Base-by-base conservation (phyloP, 148 eudicot genomes). In the Polygonum aviculare region DNA sequence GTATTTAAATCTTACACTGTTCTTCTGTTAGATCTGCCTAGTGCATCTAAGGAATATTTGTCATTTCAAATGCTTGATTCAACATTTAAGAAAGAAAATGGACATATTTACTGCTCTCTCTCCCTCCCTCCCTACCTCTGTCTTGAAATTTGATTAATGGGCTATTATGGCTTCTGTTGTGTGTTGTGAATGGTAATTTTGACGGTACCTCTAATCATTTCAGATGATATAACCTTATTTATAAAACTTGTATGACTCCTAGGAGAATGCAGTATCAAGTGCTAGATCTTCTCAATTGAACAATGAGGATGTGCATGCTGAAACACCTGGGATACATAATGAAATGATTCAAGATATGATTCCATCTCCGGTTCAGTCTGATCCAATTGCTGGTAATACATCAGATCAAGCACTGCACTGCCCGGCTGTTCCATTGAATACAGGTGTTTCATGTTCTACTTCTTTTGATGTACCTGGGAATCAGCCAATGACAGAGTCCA, bases 311-410 rank as follows among this genome's bases (percentile, higher is more conserved):
- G 33, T 8, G 50, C 9, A 0, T 10, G 31, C 22, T 72, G 74
- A 72, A 12, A 71, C 49, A 2, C 18, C 69, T 71, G 74, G 47
- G 11, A 18, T 71, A 1, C 74, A 39, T 21, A 21, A 7, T 71
- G 26, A 7, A 72, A 12, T 35, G 55, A 62, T 55, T 39, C 74
- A 51, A 52, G 82, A 49, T 51, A 84, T 73, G 75, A 77, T 78
- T 59, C 16, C 79, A 33, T 63, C 74, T 38, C 65, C 69, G 38
- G 67, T 63, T 74, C 70, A 15, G 22, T 44, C 19, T 45, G 75
- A 41, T 22, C 47, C 35, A n/a, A 52, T 22, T 44, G 39, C 74
- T 19, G 36, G 67, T 73, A 70, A 50, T n/a, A 15, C 51, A 18
- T 70, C 7, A 62, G 50, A 50, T 33, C 80, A 50, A 52, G 77